Evolutionary conservation across 257 asterid genomes (phyloP), one percentile per base, ranked within the genome.

Genomic region (Scutellaria galericulata): DNA sequence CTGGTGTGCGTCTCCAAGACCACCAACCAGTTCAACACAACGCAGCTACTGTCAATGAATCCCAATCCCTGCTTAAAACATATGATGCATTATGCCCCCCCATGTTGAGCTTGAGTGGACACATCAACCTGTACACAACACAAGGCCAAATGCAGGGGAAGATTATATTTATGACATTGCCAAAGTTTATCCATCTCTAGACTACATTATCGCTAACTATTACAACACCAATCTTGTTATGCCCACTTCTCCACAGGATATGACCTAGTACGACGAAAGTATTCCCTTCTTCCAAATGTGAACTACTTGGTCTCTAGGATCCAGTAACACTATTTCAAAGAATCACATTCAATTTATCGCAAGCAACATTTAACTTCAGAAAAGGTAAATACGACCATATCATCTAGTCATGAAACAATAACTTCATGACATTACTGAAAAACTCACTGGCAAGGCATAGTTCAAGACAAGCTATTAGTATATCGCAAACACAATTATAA

Each of bases 141-240:
- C 87, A 84, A 89, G 86, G 90, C 86, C 89, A 90, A 87, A 89
- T 84, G 81, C 87, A 89, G 82, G 81, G 86, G 86, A 83, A 70
- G 72, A 79, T 83, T 83, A 31, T 31, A 31, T 31, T 31, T 31
- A 89, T 81, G 89, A 82, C 88, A 87, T 78, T 85, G 80, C 80
- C 82, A 85, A 79, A 81, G 85, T 67, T 81, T 82, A 83, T 70
- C 88, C 80, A 89, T 85, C 84, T 42, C 90, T 87, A 88, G 37
- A 31, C 37, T 31, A 24, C 14, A 72, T 86, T 81, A 82, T 75
- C 80, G 83, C 76, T 68, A 75, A 37, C 60, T 54, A 54, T 12
- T 35, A 53, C 59, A 54, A 31, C 60, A 81, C 59, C 6, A 10
- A 22, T 53, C 35, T 74, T 78, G 59, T 76, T 75, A 75, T 77